phyloP scores from a whole-genome alignment of 1,284 basidiomycete genomes.

The Malassezia slooffiae region DNA sequence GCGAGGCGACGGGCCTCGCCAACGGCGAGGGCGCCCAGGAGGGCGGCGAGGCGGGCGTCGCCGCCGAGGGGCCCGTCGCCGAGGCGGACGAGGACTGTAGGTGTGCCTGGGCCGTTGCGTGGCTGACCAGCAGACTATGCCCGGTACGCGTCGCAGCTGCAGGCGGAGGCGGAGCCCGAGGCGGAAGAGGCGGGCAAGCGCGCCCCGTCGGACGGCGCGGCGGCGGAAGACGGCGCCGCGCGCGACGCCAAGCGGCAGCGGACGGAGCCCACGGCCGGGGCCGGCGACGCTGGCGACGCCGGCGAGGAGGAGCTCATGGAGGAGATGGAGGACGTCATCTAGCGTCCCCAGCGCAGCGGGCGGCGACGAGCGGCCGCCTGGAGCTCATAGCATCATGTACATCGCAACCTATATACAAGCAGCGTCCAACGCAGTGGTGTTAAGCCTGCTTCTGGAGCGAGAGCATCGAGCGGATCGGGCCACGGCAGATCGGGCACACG shows the following conservation, averaged over 20 bases:
- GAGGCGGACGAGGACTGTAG: slow-evolving; percentile 32
- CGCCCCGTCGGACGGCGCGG: slow-evolving; percentile 11
- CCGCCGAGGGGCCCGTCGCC: slow-evolving; percentile 17
- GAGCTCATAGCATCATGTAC: no score
- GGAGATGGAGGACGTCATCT: slow-evolving; percentile 40
- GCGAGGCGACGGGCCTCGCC: slow-evolving; percentile 75
- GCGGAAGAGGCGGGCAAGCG: not conserved
- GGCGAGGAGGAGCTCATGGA: slow-evolving; percentile 29
- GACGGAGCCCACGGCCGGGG: slow-evolving; percentile 2
- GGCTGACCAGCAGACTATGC: slow-evolving; percentile 25
- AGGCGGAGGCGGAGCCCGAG: slow-evolving; percentile 21
- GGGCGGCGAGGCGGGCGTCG: slow-evolving; percentile 15
- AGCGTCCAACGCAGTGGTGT: no score
- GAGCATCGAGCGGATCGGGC: slow-evolving; percentile 11
- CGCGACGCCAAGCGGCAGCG: not conserved
- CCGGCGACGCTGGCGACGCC: slow-evolving; percentile 4
- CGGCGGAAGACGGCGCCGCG: slow-evolving; percentile 9
- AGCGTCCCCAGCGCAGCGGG: no score
- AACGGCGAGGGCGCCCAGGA: slow-evolving; percentile 22
- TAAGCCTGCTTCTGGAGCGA: no score
- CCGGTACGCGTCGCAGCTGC: slow-evolving; percentile 32
- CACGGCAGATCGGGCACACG: slow-evolving; percentile 41
- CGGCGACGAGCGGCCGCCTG: no score
- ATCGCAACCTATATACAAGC: no score
- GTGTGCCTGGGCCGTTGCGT: not conserved